Base-by-base conservation (phyloP, 2,329 filamentous ascomycete species). In the Colletotrichum magnum region DNA sequence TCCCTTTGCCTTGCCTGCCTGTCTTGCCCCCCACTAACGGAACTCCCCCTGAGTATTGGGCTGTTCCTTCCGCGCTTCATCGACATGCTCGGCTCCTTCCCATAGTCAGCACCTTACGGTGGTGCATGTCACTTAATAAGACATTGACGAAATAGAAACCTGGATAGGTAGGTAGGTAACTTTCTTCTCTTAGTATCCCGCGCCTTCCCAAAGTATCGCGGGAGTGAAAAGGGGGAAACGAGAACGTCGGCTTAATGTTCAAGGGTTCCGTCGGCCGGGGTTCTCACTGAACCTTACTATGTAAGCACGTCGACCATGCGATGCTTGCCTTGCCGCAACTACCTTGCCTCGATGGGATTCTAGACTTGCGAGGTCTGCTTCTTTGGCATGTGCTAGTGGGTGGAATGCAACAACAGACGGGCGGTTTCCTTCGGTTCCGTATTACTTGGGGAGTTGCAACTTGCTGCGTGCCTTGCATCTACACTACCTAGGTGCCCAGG, bases 251-350 rank as follows among this genome's bases (percentile, higher is more conserved):
- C 16, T 24, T 45, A 26, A 47, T 66, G 43, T 39, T n/a, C 10
- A 52, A 51, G 53, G 53, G 61, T 32, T 47, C 60, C 51, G 60
- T 15, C 32, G 57, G 9, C 47, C 10, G 57, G 47, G 60, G 60
- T 60, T 68, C 60, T 36, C 53, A 64, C 64, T 24, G 58, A 68
- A 64, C 65, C 60, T 68, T 58, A 18, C 18, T 18, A 18, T 18
- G 18, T 18, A 68, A 68, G 65, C 64, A 68, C 50, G 43, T 18
- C 43, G 45, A 53, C 61, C 45, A 21, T 54, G 32, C 32, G 6
- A 36, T 36, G 60, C 60, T 56, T 53, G 50, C 50, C 57, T 36
- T 59, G 60, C n/a, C 32, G 32, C 10, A 36, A 36, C 32, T 36
- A 36, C 32, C 50, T 54, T 63, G 51, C 32, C 18, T 63, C 28